phyloP scores from a whole-genome alignment of 2,329 filamentous ascomycete species.

The Botrytis sinoallii region DNA sequence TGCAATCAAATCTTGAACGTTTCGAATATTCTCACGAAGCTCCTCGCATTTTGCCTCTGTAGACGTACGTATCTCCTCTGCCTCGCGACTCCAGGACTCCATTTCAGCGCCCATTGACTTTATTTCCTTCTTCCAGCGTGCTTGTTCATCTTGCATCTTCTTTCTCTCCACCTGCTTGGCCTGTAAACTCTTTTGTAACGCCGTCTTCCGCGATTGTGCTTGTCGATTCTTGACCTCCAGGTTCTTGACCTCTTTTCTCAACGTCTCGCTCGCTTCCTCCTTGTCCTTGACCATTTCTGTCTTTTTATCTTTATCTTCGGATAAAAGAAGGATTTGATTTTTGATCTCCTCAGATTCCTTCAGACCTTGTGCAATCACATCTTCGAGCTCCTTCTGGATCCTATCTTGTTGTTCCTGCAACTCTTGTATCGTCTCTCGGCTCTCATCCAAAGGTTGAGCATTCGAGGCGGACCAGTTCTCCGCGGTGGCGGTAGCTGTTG shows the following conservation, averaged over 20 bases:
- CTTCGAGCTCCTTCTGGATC: constrained; percentile 80
- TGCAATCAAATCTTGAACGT: constrained; percentile 55
- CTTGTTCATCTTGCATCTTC: constrained; percentile 67
- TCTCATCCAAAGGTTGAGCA: constrained; percentile 47
- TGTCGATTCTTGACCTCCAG: constrained; percentile 79
- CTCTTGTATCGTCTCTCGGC: constrained; percentile 67
- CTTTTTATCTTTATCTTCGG: constrained; percentile 76
- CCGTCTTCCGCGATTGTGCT: constrained; percentile 72
- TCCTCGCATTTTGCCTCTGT: constrained; percentile 51
- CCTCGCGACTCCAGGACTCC: constrained; percentile 53
- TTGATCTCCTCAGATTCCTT: constrained; percentile 71
- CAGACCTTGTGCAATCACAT: constrained; percentile 65
- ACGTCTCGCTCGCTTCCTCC: constrained; percentile 81
- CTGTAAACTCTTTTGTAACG: constrained; percentile 69
- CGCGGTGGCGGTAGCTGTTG: constrained; percentile 45
- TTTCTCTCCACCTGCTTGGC: constrained; percentile 66
- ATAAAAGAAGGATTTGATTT: constrained; percentile 62
- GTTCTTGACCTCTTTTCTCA: constrained; percentile 76
- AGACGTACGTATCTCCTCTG: constrained; percentile 48
- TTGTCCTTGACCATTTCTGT: constrained; percentile 79
- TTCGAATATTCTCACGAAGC: constrained; percentile 53
- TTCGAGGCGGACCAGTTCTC: constrained; percentile 37
- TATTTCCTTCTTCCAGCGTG: constrained; percentile 64
- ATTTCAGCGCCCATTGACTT: constrained; percentile 57
- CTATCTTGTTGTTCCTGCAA: constrained; percentile 78